A percentile compares a stretch with the other conserved stretches of the same genome.
Evolutionary conservation across 352 stramenopile genomes (phyloP).

Genomic region (Globisporangium mamillatum): DNA sequence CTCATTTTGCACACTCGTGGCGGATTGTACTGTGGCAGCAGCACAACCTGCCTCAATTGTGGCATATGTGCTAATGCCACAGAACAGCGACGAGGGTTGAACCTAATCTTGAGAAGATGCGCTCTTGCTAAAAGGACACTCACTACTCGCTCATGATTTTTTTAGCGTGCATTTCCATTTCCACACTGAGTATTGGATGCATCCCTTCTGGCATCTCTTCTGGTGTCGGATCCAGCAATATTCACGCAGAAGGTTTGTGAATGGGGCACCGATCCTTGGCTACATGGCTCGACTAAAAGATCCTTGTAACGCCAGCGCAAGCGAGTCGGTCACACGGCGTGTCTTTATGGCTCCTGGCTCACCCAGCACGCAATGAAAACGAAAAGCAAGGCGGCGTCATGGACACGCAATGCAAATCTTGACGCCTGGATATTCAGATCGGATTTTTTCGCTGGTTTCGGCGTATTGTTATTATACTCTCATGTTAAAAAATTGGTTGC

Average conservation of each 20-base stretch:
- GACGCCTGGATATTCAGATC: too few species aligned
- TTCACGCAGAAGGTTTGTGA: too few species aligned
- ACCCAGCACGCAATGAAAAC: too few species aligned
- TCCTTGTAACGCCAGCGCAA: too few species aligned
- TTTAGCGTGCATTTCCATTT: neutral
- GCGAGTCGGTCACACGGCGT: too few species aligned
- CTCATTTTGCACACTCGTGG: neutral
- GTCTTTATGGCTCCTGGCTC: too few species aligned
- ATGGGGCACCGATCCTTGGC: too few species aligned
- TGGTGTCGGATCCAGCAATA: too few species aligned
- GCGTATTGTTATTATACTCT: neutral
- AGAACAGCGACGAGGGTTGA: neutral
- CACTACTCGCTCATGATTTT: neutral
- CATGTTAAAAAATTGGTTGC: slow-evolving; percentile 1
- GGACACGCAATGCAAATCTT: too few species aligned
- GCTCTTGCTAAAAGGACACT: neutral
- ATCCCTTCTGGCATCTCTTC: too few species aligned
- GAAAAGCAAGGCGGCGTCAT: too few species aligned
- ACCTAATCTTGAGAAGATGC: neutral
- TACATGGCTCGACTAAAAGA: too few species aligned
- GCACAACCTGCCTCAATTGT: neutral
- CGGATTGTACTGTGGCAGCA: neutral
- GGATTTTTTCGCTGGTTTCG: neutral
- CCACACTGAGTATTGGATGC: neutral
- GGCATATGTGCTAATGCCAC: neutral